These are phyloP conservation scores for Fusarium miscanthi DNA, from an alignment of 2,329 filamentous ascomycete species.

Conservation along the genomic window DNA sequence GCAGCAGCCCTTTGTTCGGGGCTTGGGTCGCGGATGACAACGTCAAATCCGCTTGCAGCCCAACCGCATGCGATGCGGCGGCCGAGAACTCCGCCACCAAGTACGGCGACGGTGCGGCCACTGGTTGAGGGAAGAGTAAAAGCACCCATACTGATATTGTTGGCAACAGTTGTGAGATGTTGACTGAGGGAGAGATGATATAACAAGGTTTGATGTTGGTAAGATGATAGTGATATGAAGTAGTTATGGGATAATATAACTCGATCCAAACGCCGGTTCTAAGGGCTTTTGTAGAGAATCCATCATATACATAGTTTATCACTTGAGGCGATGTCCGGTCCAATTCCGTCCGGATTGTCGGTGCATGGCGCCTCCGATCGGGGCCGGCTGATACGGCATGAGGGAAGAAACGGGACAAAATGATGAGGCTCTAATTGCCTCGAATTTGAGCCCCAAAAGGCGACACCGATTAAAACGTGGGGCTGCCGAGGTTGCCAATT, in stretches of 20 bases:
- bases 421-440: neutral
- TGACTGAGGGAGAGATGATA: accelerated
- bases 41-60: slow-evolving; percentile 17
- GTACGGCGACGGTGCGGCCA: neutral
- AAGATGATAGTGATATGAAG: neutral
- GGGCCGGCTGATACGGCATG: neutral
- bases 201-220: too few species aligned
- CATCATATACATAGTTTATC: too few species aligned
- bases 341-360: neutral
- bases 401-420: neutral
- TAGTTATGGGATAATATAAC: too few species aligned
- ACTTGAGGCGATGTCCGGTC: neutral
- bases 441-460: neutral
- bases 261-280: neutral
- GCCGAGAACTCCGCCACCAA: slow-evolving; percentile 4
- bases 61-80: slow-evolving; percentile 13
- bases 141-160: neutral
- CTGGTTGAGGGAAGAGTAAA: neutral
- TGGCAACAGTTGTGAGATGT: accelerated
- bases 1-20: slow-evolving; percentile 3
- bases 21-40: slow-evolving; percentile 10
- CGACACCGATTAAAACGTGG: neutral
- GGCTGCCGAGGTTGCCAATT: neutral
- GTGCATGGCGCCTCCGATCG: neutral
- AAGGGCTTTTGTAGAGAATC: neutral